These are phyloP conservation scores for Cladosporium phlei DNA, from an alignment of 2,329 filamentous ascomycete species.

Conservation along the genomic window DNA sequence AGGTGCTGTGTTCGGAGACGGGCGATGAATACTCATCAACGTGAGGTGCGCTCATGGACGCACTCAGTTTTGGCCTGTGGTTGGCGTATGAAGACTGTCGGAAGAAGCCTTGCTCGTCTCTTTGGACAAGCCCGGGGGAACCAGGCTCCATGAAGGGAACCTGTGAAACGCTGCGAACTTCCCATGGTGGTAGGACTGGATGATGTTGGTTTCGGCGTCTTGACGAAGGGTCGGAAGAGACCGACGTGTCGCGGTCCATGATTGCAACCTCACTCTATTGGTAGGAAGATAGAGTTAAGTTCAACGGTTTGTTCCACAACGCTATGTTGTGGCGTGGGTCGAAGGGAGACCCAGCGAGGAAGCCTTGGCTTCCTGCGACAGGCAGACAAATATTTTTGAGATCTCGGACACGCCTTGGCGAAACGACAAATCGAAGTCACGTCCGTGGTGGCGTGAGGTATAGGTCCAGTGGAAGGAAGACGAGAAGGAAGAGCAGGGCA, in stretches of 20 bases:
- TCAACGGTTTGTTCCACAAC: no score
- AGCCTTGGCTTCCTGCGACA: no score
- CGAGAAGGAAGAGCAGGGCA: neutral
- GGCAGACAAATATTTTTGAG: no score
- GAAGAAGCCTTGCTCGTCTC: constrained; percentile 12
- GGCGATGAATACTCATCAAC: neutral
- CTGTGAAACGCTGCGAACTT: constrained; percentile 15
- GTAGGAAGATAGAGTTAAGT: no score
- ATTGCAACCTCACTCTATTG: neutral
- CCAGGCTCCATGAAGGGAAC: constrained; percentile 17
- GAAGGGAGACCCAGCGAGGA: no score
- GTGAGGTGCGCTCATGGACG: neutral
- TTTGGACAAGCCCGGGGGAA: constrained; percentile 9
- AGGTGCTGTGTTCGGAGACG: neutral
- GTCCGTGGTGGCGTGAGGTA: no score
- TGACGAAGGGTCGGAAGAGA: neutral
- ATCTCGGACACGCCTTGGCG: no score
- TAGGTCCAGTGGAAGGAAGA: neutral
- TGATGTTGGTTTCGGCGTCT: neutral
- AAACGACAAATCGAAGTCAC: no score
- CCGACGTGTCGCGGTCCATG: neutral
- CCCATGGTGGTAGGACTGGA: constrained; percentile 17
- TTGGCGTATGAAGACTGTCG: neutral
- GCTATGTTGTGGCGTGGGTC: no score
- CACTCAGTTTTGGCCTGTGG: constrained; percentile 1